Base-by-base conservation (phyloP, 129 eudicot genomes). In the Chrysanthemum makinoi region DNA sequence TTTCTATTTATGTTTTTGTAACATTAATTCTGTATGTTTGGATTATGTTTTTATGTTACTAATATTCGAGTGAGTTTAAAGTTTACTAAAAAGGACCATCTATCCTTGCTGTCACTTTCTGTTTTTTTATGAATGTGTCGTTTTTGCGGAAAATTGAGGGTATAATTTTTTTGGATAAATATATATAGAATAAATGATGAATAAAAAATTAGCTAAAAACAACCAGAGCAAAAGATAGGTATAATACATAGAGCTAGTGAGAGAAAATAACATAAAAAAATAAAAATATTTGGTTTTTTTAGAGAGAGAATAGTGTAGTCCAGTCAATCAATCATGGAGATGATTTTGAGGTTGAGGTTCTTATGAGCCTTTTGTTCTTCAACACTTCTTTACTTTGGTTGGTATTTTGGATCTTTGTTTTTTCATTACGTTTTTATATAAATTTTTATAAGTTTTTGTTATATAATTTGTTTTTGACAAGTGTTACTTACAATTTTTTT, bases 131-230 rank as follows among this genome's bases (percentile, higher is more conserved):
- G 14, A 72, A 79, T 75, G 75, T 80, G 80, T 80, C 85, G 66
- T 80, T 80, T 80, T 75, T 66, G 84, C 72, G 81, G 86, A 83
- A 75, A 66, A 77, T 83, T 62, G 88, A 69, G 84, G 80, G 72
- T 69, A 74, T 54, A 30, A 54, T 53, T 19, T 70, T 81, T 61
- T 56, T 51, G 67, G 59, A 77, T 63, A 77, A 44, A 74, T 50
- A 77, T 68, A 77, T 2, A 69, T 2, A 76, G 12, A 72, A 18
- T 17, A 1, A 15, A 11, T 22, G 47, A 10, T 51, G 47, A 67
- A 68, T 83, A 79, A 52, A 47, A 83, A 55, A 69, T 54, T 53
- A 62, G 39, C 67, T 52, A 77, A 53, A 54, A 83, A 79, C 73
- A 71, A 72, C 65, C 64, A 72, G 59, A 50, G 44, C 71, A 60